A percentile compares a stretch with the other conserved stretches of the same genome.
Evolutionary conservation across 495 filamentous ascomycete genomes (phyloP).

Genomic region (Glarea lozoyensis): DNA sequence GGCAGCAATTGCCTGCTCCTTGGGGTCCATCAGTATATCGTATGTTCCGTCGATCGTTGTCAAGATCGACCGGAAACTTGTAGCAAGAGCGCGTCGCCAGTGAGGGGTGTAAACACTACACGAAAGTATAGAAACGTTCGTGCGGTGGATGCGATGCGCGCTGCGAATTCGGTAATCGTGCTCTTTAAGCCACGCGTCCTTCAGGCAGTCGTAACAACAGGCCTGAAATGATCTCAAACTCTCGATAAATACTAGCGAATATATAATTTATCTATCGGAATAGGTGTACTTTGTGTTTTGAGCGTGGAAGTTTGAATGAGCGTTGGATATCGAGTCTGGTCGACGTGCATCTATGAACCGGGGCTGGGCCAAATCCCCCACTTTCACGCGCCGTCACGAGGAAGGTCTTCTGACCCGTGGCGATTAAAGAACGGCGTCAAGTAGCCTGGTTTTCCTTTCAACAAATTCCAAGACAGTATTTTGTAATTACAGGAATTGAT

Average conservation of each 20-base stretch:
- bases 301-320: background rate
- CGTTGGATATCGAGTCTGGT: background rate
- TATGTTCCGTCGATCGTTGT: background rate
- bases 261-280: background rate
- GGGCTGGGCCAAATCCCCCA: too few relatives aligned
- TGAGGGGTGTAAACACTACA: background rate
- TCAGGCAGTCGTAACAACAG: background rate
- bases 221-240: background rate
- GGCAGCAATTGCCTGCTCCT: slow-evolving; percentile 15
- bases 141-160: background rate
- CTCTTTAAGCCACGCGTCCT: background rate
- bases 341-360: slow-evolving; percentile 2
- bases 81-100: background rate
- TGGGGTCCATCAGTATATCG: slow-evolving; percentile 10
- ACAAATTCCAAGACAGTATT: too few relatives aligned
- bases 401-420: too few relatives aligned
- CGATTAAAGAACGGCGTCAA: too few relatives aligned
- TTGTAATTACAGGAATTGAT: too few relatives aligned
- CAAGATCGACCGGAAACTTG: background rate
- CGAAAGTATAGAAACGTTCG: background rate
- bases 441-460: too few relatives aligned
- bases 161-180: slow-evolving; percentile 1
- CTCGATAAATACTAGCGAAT: background rate
- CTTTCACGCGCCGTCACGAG: slow-evolving; percentile 1
- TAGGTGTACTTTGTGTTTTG: background rate